Evolutionary conservation across 2,329 filamentous ascomycete species (phyloP), one percentile per base, ranked within the genome.

Genomic region (Trichoderma citrinoviride): DNA sequence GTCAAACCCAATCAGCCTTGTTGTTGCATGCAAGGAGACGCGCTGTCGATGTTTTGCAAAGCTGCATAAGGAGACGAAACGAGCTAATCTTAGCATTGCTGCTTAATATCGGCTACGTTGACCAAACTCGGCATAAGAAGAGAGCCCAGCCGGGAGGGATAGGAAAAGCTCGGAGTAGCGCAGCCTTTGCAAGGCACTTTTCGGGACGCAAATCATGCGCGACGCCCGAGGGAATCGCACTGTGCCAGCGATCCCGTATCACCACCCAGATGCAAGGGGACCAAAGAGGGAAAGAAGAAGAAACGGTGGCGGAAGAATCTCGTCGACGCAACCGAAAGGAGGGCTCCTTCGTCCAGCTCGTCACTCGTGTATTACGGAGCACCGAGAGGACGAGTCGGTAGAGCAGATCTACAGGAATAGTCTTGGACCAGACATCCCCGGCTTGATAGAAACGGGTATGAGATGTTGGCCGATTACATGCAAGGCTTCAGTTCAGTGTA

Each of bases 31-130:
- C 37, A 25, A 19, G 19, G 46, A 54, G 58, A 53, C 58, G 58
- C 58, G 58, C 12, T 50, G n/a, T 50, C 46, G 40, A 46, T 14
- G 49, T 62, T 37, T 54, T 33, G 21, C 49, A 46, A 50, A 12
- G 25, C 37, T 46, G 58, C 58, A 62, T 62, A 46, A 62, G 40
- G 58, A 54, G 58, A 23, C 58, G 58, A 62, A 62, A 62, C 49
- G 41, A 62, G 58, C 58, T 62, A 62, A 62, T 54, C 44, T 54
- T 53, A 54, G 49, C 49, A 62, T 37, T 46, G 40, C 27, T 62
- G 47, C 46, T 61, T 61, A 52, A 52, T 61, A 33, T 61, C 57
- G 46, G 57, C 57, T 52, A 61, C 23, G 12, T 52, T 12, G 10
- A 27, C 57, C 57, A 52, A 52, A 61, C 33, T 40, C 46, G 57